These are phyloP conservation scores for Saraca asoca DNA, from an alignment of 331 rosid species.

Conservation along the genomic window DNA sequence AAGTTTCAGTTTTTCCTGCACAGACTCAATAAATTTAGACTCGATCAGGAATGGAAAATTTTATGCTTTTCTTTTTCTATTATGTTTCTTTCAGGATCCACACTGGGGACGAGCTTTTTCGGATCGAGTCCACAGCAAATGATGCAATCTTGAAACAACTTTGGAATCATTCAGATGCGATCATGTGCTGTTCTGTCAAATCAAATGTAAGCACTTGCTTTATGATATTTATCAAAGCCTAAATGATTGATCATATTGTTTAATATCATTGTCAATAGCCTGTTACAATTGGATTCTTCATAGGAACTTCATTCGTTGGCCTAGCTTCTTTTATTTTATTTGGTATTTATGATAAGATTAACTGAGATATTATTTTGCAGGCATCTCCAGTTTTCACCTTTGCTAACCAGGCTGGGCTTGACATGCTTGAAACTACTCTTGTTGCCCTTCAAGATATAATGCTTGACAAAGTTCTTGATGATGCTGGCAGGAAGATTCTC, in stretches of 20 bases:
- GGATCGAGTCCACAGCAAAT: slow-evolving; percentile 51
- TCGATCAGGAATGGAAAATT: neutral
- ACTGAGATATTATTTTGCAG: slow-evolving; percentile 43
- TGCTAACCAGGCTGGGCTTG: slow-evolving; percentile 93
- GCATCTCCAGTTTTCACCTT: slow-evolving; percentile 88
- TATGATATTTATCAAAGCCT: neutral
- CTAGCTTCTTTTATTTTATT: neutral
- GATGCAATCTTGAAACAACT: slow-evolving; percentile 86
- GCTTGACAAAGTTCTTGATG: slow-evolving; percentile 93
- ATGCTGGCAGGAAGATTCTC: slow-evolving; percentile 78
- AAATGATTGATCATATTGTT: neutral
- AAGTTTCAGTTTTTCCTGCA: neutral
- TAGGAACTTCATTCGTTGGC: neutral
- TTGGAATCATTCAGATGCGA: slow-evolving; percentile 91
- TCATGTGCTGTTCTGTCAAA: slow-evolving; percentile 91
- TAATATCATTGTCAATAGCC: neutral
- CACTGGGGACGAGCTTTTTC: slow-evolving; percentile 71
- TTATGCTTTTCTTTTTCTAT: neutral
- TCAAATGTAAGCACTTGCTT: slow-evolving; percentile 51
- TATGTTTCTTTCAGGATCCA: slow-evolving; percentile 57
- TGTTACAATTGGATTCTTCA: neutral
- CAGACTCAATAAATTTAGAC: neutral
- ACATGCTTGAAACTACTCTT: slow-evolving; percentile 94
- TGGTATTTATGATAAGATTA: neutral
- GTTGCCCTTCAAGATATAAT: slow-evolving; percentile 94